Percentiles rank a stretch among this genome's conserved stretches.
phyloP scores from a whole-genome alignment of 2,329 filamentous ascomycete genomes.

The Ophiosphaerella narmari region DNA sequence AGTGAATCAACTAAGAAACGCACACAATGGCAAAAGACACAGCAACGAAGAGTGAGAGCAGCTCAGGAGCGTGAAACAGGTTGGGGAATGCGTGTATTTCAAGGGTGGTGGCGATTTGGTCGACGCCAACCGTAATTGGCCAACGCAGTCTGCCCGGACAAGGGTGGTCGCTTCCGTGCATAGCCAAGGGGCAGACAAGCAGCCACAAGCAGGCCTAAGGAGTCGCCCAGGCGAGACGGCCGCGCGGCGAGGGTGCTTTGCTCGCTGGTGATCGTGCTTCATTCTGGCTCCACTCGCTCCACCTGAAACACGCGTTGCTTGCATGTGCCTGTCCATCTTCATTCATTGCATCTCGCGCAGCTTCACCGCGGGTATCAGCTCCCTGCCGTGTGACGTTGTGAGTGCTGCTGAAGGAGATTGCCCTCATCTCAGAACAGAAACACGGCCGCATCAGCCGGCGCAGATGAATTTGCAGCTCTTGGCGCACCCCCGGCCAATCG shows the following conservation, averaged over 20 bases:
- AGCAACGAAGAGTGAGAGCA: slow-evolving; percentile 3
- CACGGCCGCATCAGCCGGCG: slow-evolving; percentile 1
- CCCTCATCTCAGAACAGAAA: slow-evolving; percentile 1
- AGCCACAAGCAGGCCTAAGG: slow-evolving; percentile 17
- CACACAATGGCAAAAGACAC: slow-evolving; percentile 5
- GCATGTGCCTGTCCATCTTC: too few relatives aligned
- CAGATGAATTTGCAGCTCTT: not conserved
- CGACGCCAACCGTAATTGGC: not conserved
- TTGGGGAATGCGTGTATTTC: not conserved
- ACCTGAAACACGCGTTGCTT: slow-evolving; percentile 19
- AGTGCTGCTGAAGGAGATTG: too few relatives aligned
- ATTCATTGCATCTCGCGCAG: too few relatives aligned
- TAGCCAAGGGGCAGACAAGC: slow-evolving; percentile 14
- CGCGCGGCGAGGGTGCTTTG: slow-evolving; percentile 15
- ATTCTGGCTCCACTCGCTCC: not conserved
- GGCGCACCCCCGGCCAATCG: not conserved
- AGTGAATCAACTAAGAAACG: slow-evolving; percentile 18
- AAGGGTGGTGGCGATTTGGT: not conserved
- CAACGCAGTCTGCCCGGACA: not conserved
- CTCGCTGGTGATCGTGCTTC: slow-evolving; percentile 5
- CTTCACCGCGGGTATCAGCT: too few relatives aligned
- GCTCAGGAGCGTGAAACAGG: slow-evolving; percentile 5
- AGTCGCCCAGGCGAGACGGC: slow-evolving; percentile 4
- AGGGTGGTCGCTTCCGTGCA: slow-evolving; percentile 14
- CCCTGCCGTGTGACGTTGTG: too few relatives aligned